phyloP scores from a whole-genome alignment of 441 rosid species.

The Erodium texanum region DNA sequence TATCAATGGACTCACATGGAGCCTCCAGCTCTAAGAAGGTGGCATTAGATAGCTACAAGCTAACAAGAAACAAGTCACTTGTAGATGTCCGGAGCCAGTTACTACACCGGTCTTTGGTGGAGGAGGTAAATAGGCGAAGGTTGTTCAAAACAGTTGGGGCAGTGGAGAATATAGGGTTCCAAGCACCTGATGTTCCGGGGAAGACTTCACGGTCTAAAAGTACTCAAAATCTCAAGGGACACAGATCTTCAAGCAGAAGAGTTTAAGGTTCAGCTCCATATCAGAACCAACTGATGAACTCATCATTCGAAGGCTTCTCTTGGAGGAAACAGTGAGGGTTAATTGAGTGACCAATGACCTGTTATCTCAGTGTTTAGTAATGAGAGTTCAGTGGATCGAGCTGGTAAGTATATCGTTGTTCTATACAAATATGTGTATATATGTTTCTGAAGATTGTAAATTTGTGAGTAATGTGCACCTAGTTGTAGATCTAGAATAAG shows the following conservation, averaged over 20 bases:
- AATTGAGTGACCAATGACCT: not conserved
- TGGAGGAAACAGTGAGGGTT: not conserved
- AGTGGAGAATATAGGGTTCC: conserved; percentile 63
- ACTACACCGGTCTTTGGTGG: conserved; percentile 46
- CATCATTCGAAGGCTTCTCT: no score
- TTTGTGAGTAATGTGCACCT: not conserved
- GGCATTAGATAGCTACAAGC: conserved; percentile 25
- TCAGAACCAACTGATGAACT: not conserved
- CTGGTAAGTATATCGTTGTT: not conserved
- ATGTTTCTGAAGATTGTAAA: not conserved
- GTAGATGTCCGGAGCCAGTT: conserved; percentile 61
- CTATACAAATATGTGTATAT: not conserved
- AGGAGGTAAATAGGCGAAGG: conserved; percentile 56
- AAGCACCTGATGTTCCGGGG: conserved; percentile 35
- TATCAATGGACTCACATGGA: conserved; percentile 29
- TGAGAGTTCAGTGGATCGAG: not conserved
- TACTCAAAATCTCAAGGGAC: not conserved
- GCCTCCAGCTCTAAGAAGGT: conserved; percentile 33
- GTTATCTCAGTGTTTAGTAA: not conserved
- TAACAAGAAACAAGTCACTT: conserved; percentile 56
- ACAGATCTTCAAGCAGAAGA: conserved; percentile 24
- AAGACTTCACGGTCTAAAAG: conserved; percentile 8
- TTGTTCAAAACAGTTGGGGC: conserved; percentile 66
- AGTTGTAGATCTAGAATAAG: not conserved
- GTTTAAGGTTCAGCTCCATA: conserved; percentile 15